These are phyloP conservation scores for Ogataea sp. DNA, from an alignment of 805 yeast genomes.

Conservation along the genomic window DNA sequence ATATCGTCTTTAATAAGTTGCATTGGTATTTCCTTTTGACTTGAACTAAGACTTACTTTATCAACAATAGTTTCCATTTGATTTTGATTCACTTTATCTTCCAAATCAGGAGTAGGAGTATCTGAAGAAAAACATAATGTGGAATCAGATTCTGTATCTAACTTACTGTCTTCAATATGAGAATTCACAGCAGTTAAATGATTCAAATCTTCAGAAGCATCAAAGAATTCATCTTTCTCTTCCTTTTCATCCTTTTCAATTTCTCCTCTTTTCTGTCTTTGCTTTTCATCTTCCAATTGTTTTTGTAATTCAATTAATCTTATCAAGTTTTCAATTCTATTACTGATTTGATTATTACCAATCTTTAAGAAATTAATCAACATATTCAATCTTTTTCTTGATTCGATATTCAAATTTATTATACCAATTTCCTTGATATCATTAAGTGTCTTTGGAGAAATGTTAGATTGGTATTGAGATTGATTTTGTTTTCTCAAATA, in stretches of 20 bases:
- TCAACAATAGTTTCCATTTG: not conserved
- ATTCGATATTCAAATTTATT: constrained; percentile 42
- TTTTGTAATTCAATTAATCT: constrained; percentile 19
- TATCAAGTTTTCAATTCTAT: constrained; percentile 50
- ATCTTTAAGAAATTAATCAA: constrained; percentile 71
- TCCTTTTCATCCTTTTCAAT: constrained; percentile 1
- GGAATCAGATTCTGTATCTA: not conserved
- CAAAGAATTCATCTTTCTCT: constrained; percentile 4
- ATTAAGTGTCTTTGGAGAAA: constrained; percentile 22
- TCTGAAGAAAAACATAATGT: not conserved
- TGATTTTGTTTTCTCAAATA: constrained; percentile 14
- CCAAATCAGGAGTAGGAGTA: not conserved
- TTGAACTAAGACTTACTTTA: not conserved
- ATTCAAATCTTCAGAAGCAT: constrained; percentile 6
- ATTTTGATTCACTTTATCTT: too few relatives aligned
- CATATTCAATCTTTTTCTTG: constrained; percentile 67
- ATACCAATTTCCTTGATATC: constrained; percentile 27
- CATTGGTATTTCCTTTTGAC: constrained; percentile 15
- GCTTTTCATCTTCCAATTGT: constrained; percentile 1
- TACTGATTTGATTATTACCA: constrained; percentile 70
- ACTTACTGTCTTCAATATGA: constrained; percentile 1
- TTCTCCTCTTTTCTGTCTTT: constrained; percentile 1
- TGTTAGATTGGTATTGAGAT: constrained; percentile 21
- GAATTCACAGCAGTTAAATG: not conserved
- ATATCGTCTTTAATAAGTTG: constrained; percentile 69